Base-by-base conservation (phyloP, 2,329 filamentous ascomycete species). In the Madurella fahalii region DNA sequence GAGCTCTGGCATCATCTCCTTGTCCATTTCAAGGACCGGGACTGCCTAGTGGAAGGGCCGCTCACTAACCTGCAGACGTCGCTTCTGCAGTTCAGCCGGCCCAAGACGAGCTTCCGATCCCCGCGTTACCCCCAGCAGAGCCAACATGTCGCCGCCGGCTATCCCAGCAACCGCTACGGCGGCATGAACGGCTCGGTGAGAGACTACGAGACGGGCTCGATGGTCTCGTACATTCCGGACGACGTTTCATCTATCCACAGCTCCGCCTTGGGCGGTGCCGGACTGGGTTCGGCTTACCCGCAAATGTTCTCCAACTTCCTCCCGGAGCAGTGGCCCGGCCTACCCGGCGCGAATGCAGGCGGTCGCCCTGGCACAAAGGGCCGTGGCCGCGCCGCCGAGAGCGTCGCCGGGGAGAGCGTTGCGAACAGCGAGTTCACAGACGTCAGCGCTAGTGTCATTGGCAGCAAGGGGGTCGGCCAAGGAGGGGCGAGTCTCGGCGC, bases 231-330 rank as follows among this genome's bases (percentile, higher is more conserved):
- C 69, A 96, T 99, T 57, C 90, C 93, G 2, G 94, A 99, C 65
- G 94, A 99, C 70, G 91, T 96, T 40, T 97, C 93, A 9, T 96
- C 92, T 2, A 88, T 99, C 44, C 93, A 97, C 71, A 92, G 91
- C 46, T 96, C 91, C 43, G 86, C 91, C 1, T 83, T 97, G 49
- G 91, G 91, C 52, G 91, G 91, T 39, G 88, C 89, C 37, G 87
- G 86, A n/a, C 78, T 95, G 31, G 73, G 86, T 50, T 85, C 86
- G 46, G 89, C 90, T 20, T 97, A 93, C 69, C 94, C 94, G 15
- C 88, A 89, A 16, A 95, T 96, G 87, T 99, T 99, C 72, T 91
- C 90, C 53, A 89, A 87, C 69, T 97, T 99, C 73, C 86, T 88
- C 34, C 78, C 85, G 9, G 93, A 97, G 63, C 80, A 83, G 64